Base-by-base conservation (phyloP, 345 rosid genomes). In the Pistacia vera region DNA sequence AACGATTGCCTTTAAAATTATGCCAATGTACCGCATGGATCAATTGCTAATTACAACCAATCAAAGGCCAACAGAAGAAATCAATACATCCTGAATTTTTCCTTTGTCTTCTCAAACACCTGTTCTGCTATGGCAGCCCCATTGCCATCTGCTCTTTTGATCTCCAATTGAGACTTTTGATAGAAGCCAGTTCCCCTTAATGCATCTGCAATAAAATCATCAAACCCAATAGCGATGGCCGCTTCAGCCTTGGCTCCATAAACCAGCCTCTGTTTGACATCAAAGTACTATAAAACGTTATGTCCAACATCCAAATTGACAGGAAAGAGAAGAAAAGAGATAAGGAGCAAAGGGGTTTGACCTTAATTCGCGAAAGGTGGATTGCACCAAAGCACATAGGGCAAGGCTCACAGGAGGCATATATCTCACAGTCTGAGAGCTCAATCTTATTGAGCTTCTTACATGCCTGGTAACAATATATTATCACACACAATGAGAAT, bases 341-440 rank as follows among this genome's bases (percentile, higher is more conserved):
- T 3, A 12, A 54, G 55, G 30, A 51, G 59, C 4, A 68, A 44
- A 52, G 33, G 2, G 10, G 52, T 52, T 35, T 25, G 16, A 87
- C 93, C 93, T 87, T 89, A 58, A 81, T 77, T 80, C 90, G 79
- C 5, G 91, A 88, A 62, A 90, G 90, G 75, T 86, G 90, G 78
- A 90, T 90, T 57, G 91, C 91, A 25, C 93, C 91, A 14, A 90
- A 90, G 79, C 93, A 90, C 93, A 90, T 90, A 11, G 91, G 93
- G 75, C 93, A 90, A 35, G 93, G 91, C 78, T 89, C 93, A 46
- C 91, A 90, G 41, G 93, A 90, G 28, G 90, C 88, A 44, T 86
- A 90, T 30, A 90, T 86, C 78, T 90, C 93, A 14, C 90, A 88
- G 56, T 90, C 91, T 0, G 93, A 82, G 36, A 88, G 93, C 79